Percentiles rank a stretch among this genome's conserved stretches.
Conservation (phyloP, 495 filamentous ascomycete genomes). For the Aspergillus nidulans region DNA sequence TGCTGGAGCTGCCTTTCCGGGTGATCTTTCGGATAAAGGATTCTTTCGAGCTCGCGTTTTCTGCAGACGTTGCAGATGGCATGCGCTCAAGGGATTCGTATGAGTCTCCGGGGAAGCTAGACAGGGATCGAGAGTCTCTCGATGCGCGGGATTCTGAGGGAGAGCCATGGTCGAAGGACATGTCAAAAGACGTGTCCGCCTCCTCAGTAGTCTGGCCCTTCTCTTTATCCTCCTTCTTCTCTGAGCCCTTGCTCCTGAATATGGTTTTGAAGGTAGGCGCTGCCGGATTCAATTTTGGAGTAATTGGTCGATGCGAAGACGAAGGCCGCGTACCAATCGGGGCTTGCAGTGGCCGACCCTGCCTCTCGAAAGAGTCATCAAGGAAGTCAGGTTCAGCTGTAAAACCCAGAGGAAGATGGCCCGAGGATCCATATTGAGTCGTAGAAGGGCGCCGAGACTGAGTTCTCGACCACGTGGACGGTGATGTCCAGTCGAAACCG, state of each 20-base stretch:
- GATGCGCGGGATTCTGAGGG: slow-evolving; percentile 61
- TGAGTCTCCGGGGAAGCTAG: slow-evolving; percentile 65
- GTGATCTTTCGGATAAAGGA: slow-evolving; percentile 69
- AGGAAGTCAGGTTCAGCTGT: slow-evolving; percentile 46
- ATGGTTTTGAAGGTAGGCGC: slow-evolving; percentile 56
- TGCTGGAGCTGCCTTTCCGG: slow-evolving; percentile 73
- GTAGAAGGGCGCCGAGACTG: slow-evolving; percentile 54
- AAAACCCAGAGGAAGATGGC: slow-evolving; percentile 47
- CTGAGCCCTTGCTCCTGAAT: slow-evolving; percentile 38
- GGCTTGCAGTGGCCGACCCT: slow-evolving; percentile 44
- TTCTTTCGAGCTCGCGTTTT: slow-evolving; percentile 54
- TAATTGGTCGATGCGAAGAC: slow-evolving; percentile 51
- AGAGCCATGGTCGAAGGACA: slow-evolving; percentile 48
- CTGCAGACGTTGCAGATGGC: slow-evolving; percentile 61
- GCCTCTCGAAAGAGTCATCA: slow-evolving; percentile 40
- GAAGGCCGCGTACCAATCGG: slow-evolving; percentile 53
- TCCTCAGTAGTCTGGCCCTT: slow-evolving; percentile 32
- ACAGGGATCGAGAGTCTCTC: slow-evolving; percentile 53
- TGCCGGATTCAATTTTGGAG: slow-evolving; percentile 57
- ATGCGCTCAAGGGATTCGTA: slow-evolving; percentile 69
- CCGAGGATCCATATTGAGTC: slow-evolving; percentile 52
- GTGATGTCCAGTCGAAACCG: slow-evolving; percentile 53
- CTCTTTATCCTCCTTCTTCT: slow-evolving; percentile 29
- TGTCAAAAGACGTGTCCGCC: slow-evolving; percentile 33
- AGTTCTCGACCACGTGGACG: slow-evolving; percentile 51